Evolutionary conservation across 2,329 filamentous ascomycete genomes (phyloP).

Genomic region (Exophiala alcalophila): DNA sequence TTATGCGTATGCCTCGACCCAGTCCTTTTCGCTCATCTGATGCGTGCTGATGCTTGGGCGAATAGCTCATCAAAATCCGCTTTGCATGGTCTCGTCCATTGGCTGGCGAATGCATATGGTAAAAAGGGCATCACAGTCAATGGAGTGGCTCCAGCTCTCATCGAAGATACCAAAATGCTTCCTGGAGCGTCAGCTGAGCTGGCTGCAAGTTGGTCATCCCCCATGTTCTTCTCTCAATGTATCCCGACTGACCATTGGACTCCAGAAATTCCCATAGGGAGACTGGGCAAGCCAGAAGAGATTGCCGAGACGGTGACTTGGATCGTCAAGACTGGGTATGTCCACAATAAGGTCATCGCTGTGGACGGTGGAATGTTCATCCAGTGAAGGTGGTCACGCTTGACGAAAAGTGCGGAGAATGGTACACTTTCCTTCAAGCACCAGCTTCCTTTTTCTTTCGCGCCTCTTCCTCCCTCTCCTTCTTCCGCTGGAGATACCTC

Average conservation of each 20-base stretch:
- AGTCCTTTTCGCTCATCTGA: constrained; percentile 24
- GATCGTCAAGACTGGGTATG: constrained; percentile 48
- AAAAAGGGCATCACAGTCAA: constrained; percentile 49
- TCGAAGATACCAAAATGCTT: constrained; percentile 48
- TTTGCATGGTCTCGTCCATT: constrained; percentile 48
- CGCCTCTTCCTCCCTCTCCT: constrained; percentile 45
- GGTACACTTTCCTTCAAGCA: constrained; percentile 13
- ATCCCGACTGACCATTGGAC: constrained; percentile 3
- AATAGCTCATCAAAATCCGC: constrained; percentile 42
- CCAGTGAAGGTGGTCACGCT: constrained; percentile 23
- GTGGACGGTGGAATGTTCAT: constrained; percentile 42
- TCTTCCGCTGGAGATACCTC: constrained; percentile 60
- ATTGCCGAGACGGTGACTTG: constrained; percentile 48
- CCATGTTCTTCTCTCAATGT: neutral
- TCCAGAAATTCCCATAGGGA: constrained; percentile 44
- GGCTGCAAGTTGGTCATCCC: constrained; percentile 14
- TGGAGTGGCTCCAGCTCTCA: constrained; percentile 48
- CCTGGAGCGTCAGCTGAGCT: constrained; percentile 36
- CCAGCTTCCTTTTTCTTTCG: constrained; percentile 25
- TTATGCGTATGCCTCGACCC: constrained; percentile 36
- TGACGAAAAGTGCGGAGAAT: too few relatives aligned
- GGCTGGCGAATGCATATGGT: constrained; percentile 43
- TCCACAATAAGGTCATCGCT: constrained; percentile 47
- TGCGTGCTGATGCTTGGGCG: constrained; percentile 26
- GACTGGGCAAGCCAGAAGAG: constrained; percentile 46